Percentiles rank a stretch among this genome's conserved stretches.
These are phyloP conservation scores for Adansonia rubrostipa DNA, from an alignment of 441 rosid species.

Conservation along the genomic window DNA sequence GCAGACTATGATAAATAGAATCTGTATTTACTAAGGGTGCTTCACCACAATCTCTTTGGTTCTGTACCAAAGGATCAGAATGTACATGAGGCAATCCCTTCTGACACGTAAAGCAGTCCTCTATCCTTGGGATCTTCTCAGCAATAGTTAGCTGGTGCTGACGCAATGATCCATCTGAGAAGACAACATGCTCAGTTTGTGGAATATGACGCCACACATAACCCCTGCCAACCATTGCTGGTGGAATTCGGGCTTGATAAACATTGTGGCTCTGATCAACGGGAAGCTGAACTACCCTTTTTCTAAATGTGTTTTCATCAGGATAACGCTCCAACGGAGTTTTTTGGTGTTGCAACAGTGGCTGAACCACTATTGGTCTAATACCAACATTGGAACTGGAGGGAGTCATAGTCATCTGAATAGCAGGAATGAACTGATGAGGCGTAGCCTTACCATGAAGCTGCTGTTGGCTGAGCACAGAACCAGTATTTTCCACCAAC, in stretches of 20 bases:
- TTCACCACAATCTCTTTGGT: conserved; percentile 37
- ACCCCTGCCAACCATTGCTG: conserved; percentile 51
- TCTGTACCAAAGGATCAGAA: conserved; percentile 57
- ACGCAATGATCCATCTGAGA: conserved; percentile 51
- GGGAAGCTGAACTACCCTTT: conserved; percentile 53
- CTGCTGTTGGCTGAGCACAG: conserved; percentile 47
- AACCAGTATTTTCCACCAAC: conserved; percentile 41
- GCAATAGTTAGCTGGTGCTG: conserved; percentile 43
- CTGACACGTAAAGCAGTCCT: conserved; percentile 65
- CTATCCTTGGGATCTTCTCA: conserved; percentile 45
- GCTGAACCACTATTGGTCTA: conserved; percentile 52
- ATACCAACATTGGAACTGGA: conserved; percentile 46
- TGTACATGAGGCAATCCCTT: conserved; percentile 75
- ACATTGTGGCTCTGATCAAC: conserved; percentile 49
- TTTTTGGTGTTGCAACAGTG: conserved; percentile 48
- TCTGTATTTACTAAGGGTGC: conserved; percentile 35
- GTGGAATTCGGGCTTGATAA: conserved; percentile 46
- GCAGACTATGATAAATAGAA: conserved; percentile 52
- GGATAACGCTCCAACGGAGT: conserved; percentile 42
- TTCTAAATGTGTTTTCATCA: conserved; percentile 43
- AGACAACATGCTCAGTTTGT: conserved; percentile 44
- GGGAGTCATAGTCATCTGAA: conserved; percentile 49
- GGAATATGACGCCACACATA: conserved; percentile 55
- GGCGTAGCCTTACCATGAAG: conserved; percentile 37
- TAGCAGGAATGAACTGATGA: conserved; percentile 52